Evolutionary conservation across 306 rosid genomes (phyloP).

Genomic region (Amphicarpaea edgeworthii): DNA sequence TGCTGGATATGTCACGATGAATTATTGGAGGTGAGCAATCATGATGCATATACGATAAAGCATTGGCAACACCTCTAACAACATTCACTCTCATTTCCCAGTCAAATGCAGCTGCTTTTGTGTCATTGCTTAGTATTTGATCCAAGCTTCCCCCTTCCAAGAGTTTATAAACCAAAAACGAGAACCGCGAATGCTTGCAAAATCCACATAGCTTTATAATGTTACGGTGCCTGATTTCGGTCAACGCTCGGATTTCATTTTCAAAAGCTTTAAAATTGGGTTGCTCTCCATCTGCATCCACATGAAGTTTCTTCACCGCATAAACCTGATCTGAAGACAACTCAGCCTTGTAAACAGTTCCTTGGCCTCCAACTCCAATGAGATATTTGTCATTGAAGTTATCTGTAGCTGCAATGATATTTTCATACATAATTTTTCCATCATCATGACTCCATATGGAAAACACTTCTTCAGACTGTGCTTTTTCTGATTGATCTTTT

Average conservation of each 20-base stretch:
- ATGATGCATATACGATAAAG: slow-evolving; percentile 36
- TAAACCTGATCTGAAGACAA: neutral
- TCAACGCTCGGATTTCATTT: slow-evolving; percentile 42
- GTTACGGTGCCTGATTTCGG: slow-evolving; percentile 43
- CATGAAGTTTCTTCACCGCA: slow-evolving; percentile 32
- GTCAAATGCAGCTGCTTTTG: slow-evolving; percentile 31
- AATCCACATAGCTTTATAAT: neutral
- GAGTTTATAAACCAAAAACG: slow-evolving; percentile 40
- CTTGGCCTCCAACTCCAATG: slow-evolving; percentile 41
- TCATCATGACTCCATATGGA: slow-evolving; percentile 44
- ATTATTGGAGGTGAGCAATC: slow-evolving; percentile 39
- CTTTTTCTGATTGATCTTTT: neutral
- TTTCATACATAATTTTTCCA: slow-evolving; percentile 38
- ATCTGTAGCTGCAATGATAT: slow-evolving; percentile 42
- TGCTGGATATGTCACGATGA: slow-evolving; percentile 47
- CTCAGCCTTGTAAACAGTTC: neutral
- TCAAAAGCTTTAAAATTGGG: slow-evolving; percentile 22
- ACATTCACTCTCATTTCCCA: slow-evolving; percentile 45
- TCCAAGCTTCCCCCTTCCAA: slow-evolving; percentile 43
- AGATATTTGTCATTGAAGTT: slow-evolving; percentile 38
- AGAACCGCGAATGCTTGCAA: neutral
- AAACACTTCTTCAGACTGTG: slow-evolving; percentile 26
- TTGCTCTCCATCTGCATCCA: neutral
- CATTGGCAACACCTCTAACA: slow-evolving; percentile 45
- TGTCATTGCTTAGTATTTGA: slow-evolving; percentile 16